These are phyloP conservation scores for Fusarium nematophilum DNA, from an alignment of 2,329 filamentous ascomycete genomes.

Conservation along the genomic window DNA sequence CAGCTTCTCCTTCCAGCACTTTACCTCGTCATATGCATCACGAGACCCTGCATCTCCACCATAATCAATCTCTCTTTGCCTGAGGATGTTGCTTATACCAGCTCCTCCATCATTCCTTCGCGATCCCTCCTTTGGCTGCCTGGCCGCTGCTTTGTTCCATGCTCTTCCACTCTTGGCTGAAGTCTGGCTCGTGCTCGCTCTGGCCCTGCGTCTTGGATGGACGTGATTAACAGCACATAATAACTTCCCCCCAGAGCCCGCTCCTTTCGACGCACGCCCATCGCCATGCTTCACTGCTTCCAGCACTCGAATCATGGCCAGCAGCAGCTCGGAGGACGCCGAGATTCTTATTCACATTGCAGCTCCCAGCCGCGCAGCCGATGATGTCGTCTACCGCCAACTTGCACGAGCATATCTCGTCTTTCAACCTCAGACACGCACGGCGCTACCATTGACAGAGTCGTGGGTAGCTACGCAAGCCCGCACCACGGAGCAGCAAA, in stretches of 20 bases:
- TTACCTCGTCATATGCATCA: constrained; percentile 18
- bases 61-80: background rate
- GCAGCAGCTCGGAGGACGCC: constrained; percentile 46
- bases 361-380: constrained; percentile 59
- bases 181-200: constrained; percentile 26
- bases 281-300: constrained; percentile 40
- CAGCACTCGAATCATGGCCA: constrained; percentile 40
- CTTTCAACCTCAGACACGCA: constrained; percentile 52
- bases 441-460: constrained; percentile 10
- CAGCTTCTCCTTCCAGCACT: constrained; percentile 20
- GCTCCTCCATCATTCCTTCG: background rate
- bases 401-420: constrained; percentile 63
- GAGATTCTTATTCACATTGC: constrained; percentile 68
- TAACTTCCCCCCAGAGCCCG: no score
- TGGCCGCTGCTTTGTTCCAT: constrained; percentile 2
- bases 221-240: constrained; percentile 21
- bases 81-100: background rate
- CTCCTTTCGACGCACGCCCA: constrained; percentile 7
- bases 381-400: constrained; percentile 62
- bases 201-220: constrained; percentile 12
- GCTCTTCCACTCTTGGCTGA: constrained; percentile 11
- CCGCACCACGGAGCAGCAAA: constrained; percentile 1
- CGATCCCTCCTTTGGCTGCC: background rate
- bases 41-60: constrained; percentile 13
- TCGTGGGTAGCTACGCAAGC: constrained; percentile 7